A percentile compares a stretch with the other conserved stretches of the same genome.
phyloP scores from a whole-genome alignment of 169 alveolate genomes.

The Pseudocohnilembus persalinus region DNA sequence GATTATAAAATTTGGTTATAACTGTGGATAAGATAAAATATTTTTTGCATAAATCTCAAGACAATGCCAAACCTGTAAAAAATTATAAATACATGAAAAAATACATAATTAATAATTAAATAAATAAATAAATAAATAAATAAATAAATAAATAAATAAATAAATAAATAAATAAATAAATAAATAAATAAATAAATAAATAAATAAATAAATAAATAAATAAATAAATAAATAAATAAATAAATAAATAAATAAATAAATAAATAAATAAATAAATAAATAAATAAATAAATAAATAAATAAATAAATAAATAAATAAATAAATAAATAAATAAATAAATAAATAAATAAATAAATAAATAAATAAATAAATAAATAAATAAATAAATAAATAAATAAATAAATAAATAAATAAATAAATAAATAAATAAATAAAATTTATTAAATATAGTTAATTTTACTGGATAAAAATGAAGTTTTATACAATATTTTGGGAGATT shows the following conservation, averaged over 20 bases:
- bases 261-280: no score
- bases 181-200: not conserved
- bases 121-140: constrained; percentile 17
- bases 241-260: not conserved
- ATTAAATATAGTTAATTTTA: no score
- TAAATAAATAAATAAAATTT: no score
- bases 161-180: constrained; percentile 1
- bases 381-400: no score
- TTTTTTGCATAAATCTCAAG: constrained; percentile 57
- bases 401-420: no score
- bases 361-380: no score
- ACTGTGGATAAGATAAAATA: constrained; percentile 84
- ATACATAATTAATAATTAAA: constrained; percentile 61
- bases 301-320: no score
- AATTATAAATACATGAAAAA: constrained; percentile 59
- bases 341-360: no score
- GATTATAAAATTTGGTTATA: constrained; percentile 77
- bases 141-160: constrained; percentile 15
- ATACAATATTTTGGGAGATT: not conserved
- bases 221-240: not conserved
- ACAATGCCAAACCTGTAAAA: constrained; percentile 66
- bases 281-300: no score
- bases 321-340: no score
- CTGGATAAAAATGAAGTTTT: not conserved
- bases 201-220: not conserved